Base-by-base conservation (phyloP, 345 rosid species). In the Nephelium lappaceum region DNA sequence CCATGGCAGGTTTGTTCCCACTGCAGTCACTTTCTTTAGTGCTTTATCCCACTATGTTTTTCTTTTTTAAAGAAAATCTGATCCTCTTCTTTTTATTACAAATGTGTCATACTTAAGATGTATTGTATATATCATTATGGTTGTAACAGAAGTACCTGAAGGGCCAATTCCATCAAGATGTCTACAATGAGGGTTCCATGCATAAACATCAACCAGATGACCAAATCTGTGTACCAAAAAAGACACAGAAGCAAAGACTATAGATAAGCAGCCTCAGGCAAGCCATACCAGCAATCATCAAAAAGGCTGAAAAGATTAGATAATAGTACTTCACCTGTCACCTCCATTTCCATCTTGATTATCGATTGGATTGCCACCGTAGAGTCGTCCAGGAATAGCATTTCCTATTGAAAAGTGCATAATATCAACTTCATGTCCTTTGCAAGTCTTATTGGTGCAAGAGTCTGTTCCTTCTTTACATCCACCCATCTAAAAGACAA, bases 341-440 rank as follows among this genome's bases (percentile, higher is more conserved):
- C 94, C 95, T 43, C 99, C 99, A 81, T 89, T 88, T 84, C 98
- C 99, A 75, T 90, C 88, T 49, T 86, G 6, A 72, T 91, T 90
- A 82, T 94, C 99, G 71, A 89, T 72, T 23, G 86, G 92, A 77
- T 96, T 94, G 76, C 95, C 93, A 71, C 99, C 99, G 71, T 96
- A 96, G 11, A 96, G 95, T 43, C 98, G 91, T 75, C 99, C 98
- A 3, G 99, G 99, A 79, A 96, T 91, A 81, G 99, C 98, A 80
- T 86, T 91, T 86, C 99, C 99, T 67, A 91, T 89, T 15, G 97
- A 94, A 89, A 96, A 96, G 83, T 96, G 98, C 99, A 96, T 94
- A n/a, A 96, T 94, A 80, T 96, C 99, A 74, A 96, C 98, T 87
- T 96, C 99, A 74, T 93, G 90, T 73, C 98, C 97, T 88, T 86